Evolutionary conservation across 1,139 yeast species (phyloP).

Genomic region (Kodamaea derodonti): DNA sequence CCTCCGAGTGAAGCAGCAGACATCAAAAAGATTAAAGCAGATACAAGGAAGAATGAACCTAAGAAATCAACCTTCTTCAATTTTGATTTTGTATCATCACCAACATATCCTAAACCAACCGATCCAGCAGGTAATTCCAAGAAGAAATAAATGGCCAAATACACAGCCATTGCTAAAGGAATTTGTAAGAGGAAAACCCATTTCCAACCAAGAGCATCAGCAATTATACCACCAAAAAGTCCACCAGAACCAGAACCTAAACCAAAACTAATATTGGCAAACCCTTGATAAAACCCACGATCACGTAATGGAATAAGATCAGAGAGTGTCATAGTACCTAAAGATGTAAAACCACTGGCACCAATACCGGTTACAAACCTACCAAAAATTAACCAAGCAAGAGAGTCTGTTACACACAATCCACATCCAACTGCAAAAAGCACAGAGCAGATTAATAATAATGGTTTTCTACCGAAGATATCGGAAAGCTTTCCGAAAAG

Average conservation of each 20-base stretch:
- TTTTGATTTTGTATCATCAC: conserved; percentile 39
- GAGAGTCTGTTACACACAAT: conserved; percentile 38
- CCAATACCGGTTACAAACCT: conserved; percentile 54
- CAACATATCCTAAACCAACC: conserved; percentile 41
- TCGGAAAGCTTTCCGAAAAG: conserved; percentile 83
- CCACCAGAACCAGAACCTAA: conserved; percentile 73
- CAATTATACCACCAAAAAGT: conserved; percentile 60
- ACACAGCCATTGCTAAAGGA: conserved; percentile 60
- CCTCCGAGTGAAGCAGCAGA: conserved; percentile 73
- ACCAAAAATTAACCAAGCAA: conserved; percentile 53
- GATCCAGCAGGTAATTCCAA: conserved; percentile 47
- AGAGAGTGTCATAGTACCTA: conserved; percentile 50
- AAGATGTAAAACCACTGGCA: conserved; percentile 52
- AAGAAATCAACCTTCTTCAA: conserved; percentile 63
- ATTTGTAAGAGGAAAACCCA: conserved; percentile 50
- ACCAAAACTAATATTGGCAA: conserved; percentile 62
- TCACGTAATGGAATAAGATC: conserved; percentile 52
- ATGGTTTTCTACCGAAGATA: conserved; percentile 69
- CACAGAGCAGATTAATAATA: conserved; percentile 31
- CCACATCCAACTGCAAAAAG: conserved; percentile 40
- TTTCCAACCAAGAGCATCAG: conserved; percentile 80
- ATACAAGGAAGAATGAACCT: conserved; percentile 63
- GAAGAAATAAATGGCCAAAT: conserved; percentile 32
- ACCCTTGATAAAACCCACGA: conserved; percentile 51
- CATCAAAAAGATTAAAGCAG: conserved; percentile 50